A percentile compares a stretch with the other conserved stretches of the same genome.
phyloP scores from a whole-genome alignment of 2,329 filamentous ascomycete species.

The Botrytis fragariae region DNA sequence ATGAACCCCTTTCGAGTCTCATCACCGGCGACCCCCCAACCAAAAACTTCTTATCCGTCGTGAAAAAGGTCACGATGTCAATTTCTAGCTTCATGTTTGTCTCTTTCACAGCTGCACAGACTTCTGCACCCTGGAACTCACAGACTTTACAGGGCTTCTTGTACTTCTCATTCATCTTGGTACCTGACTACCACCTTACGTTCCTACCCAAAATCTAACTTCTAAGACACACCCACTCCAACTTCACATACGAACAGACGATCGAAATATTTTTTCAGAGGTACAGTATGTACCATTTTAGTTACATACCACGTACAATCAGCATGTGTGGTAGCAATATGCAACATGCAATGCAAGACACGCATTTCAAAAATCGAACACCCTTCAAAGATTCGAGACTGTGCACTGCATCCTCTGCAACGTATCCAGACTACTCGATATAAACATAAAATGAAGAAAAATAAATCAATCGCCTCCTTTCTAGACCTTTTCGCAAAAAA shows the following conservation, averaged over 20 bases:
- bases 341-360: constrained; percentile 3
- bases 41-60: not conserved
- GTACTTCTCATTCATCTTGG: constrained; percentile 6
- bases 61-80: constrained; percentile 11
- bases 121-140: not conserved
- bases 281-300: not conserved
- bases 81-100: constrained; percentile 9
- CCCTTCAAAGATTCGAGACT: constrained; percentile 10
- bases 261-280: not conserved
- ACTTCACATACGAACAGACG: not conserved
- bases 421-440: not conserved
- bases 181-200: constrained; percentile 14
- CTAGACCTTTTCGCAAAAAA: not conserved
- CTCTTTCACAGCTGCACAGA: not conserved
- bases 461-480: not conserved
- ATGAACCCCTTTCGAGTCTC: not conserved
- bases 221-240: not conserved
- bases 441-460: not conserved
- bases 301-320: not conserved
- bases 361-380: not conserved
- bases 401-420: not conserved
- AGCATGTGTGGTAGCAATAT: not conserved
- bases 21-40: not conserved
- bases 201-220: constrained; percentile 13
- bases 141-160: constrained; percentile 6